Percentiles rank a stretch among this genome's conserved stretches.
phyloP scores from a whole-genome alignment of 352 stramenopile genomes.

The Phytophthora idaei region DNA sequence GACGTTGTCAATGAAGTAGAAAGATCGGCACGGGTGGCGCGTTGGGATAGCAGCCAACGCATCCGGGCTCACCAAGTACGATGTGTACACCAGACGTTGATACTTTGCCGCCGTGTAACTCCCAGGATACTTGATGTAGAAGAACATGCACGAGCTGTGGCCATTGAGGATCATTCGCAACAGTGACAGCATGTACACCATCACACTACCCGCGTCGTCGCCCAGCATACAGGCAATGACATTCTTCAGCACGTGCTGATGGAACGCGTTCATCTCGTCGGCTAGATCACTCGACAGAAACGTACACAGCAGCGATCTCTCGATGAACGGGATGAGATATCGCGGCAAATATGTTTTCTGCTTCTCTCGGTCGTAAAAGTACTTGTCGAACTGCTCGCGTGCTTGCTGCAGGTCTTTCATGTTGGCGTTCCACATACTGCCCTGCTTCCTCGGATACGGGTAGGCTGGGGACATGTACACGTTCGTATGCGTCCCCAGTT shows the following conservation, averaged over 20 bases:
- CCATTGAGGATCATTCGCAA: constrained; percentile 82
- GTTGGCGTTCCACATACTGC: constrained; percentile 63
- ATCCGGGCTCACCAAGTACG: constrained; percentile 71
- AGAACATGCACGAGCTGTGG: constrained; percentile 79
- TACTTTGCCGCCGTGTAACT: constrained; percentile 62
- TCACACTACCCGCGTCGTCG: constrained; percentile 37
- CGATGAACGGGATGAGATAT: constrained; percentile 68
- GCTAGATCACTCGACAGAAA: constrained; percentile 74
- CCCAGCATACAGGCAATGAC: constrained; percentile 74
- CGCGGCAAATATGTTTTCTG: constrained; percentile 58
- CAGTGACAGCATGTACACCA: constrained; percentile 63
- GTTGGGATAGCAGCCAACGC: constrained; percentile 56
- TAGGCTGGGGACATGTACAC: constrained; percentile 84
- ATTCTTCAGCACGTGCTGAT: constrained; percentile 82
- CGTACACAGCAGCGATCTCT: constrained; percentile 75
- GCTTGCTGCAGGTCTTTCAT: constrained; percentile 71
- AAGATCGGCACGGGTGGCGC: constrained; percentile 75
- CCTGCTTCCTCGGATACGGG: constrained; percentile 75
- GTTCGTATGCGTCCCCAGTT: constrained; percentile 75
- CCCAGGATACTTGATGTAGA: constrained; percentile 85
- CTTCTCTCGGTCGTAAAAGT: constrained; percentile 65
- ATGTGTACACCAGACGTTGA: constrained; percentile 75
- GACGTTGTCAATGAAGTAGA: constrained; percentile 86
- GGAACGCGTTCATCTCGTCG: constrained; percentile 79
- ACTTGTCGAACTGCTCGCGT: constrained; percentile 71